Conservation (phyloP, 2,329 filamentous ascomycete species). For the Monilinia fructicola region DNA sequence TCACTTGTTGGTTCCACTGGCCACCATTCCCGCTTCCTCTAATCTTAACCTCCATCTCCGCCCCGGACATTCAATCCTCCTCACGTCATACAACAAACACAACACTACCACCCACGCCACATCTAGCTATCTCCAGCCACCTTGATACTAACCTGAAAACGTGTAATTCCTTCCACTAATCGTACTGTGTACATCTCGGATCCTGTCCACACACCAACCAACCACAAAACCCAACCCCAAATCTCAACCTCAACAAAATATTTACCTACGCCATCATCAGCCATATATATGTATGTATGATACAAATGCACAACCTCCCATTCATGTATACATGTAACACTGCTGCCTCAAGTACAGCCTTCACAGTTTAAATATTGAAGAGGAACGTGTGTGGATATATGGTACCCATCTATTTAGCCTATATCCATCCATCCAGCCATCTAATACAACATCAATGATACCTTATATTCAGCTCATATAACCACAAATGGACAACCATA, state of each 20-base stretch:
- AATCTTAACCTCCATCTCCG: neutral
- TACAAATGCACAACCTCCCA: neutral
- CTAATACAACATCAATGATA: neutral
- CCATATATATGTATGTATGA: neutral
- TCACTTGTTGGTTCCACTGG: too few species aligned
- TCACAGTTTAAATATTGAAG: neutral
- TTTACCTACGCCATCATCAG: neutral
- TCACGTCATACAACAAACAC: neutral
- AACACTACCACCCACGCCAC: neutral
- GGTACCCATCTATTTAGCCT: too few species aligned
- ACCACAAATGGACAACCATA: neutral
- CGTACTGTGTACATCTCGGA: neutral
- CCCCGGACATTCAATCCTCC: neutral
- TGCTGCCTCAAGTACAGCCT: neutral
- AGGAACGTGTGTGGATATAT: neutral
- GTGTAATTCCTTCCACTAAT: neutral
- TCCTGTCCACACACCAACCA: neutral
- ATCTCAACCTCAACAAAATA: neutral
- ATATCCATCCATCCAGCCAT: too few species aligned
- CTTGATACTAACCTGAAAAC: neutral
- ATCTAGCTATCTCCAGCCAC: neutral
- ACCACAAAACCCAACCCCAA: neutral
- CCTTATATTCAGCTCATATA: neutral
- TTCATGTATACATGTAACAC: neutral
- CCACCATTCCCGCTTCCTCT: neutral